Conservation (phyloP, 2,329 filamentous ascomycete species). For the Penicillium griseofulvum region DNA sequence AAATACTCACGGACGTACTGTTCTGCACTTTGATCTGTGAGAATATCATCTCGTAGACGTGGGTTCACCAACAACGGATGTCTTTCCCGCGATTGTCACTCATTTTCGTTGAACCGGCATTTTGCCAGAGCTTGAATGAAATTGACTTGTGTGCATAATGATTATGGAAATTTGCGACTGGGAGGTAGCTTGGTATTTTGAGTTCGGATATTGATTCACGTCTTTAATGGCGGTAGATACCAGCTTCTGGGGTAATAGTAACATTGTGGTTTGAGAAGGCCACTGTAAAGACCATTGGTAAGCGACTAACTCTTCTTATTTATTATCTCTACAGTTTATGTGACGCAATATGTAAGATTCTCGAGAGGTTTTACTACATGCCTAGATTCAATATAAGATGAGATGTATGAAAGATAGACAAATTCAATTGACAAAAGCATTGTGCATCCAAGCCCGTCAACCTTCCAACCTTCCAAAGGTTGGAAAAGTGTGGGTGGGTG, state of each 20-base stretch:
- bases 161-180: not conserved
- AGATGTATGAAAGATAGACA: not conserved
- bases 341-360: too few relatives aligned
- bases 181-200: conserved; percentile 1
- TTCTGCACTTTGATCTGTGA: conserved; percentile 32
- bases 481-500: not conserved
- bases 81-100: not conserved
- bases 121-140: conserved; percentile 18
- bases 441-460: too few relatives aligned
- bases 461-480: too few relatives aligned
- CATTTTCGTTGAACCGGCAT: conserved; percentile 7
- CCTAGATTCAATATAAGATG: not conserved
- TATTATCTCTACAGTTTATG: too few relatives aligned
- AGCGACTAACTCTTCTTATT: too few relatives aligned
- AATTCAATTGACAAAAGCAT: not conserved
- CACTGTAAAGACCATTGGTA: too few relatives aligned
- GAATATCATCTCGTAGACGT: conserved; percentile 28
- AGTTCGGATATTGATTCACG: not conserved
- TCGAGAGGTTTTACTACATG: too few relatives aligned
- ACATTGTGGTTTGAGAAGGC: not conserved
- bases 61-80: conserved; percentile 32
- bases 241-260: not conserved
- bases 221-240: not conserved
- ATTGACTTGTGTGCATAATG: not conserved
- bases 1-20: conserved; percentile 36